These are phyloP conservation scores for Xylariales sp. DNA, from an alignment of 2,329 filamentous ascomycete species.

Conservation along the genomic window DNA sequence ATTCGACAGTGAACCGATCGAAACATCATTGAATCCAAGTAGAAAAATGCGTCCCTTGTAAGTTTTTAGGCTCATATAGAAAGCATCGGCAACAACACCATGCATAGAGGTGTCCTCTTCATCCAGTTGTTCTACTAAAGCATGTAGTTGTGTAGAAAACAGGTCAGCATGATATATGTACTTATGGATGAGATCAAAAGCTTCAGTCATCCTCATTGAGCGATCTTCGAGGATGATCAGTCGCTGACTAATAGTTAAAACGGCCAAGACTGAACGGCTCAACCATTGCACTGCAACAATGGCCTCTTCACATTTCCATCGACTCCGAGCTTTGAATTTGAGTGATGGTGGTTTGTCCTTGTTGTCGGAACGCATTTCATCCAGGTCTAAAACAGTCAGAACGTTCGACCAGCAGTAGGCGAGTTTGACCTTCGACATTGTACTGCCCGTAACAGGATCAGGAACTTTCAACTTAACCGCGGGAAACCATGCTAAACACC, in stretches of 20 bases:
- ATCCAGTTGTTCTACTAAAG: slow-evolving; percentile 86
- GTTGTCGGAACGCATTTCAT: slow-evolving; percentile 75
- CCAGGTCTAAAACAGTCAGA: slow-evolving; percentile 90
- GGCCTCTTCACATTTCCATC: slow-evolving; percentile 94
- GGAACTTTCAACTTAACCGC: slow-evolving; percentile 89
- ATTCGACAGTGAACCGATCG: slow-evolving; percentile 91
- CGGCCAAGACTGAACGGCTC: slow-evolving; percentile 88
- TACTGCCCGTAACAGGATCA: slow-evolving; percentile 73
- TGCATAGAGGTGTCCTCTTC: slow-evolving; percentile 91
- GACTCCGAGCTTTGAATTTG: slow-evolving; percentile 82
- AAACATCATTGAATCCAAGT: slow-evolving; percentile 92
- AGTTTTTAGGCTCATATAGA: slow-evolving; percentile 95
- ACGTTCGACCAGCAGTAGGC: slow-evolving; percentile 99
- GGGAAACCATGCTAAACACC: slow-evolving; percentile 96
- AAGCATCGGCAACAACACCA: slow-evolving; percentile 95
- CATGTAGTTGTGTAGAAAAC: slow-evolving; percentile 87
- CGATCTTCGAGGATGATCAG: slow-evolving; percentile 92
- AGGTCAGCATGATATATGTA: slow-evolving; percentile 92
- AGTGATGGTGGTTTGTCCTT: slow-evolving; percentile 82
- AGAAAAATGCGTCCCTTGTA: slow-evolving; percentile 96
- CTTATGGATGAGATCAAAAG: slow-evolving; percentile 90
- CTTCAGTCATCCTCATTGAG: slow-evolving; percentile 90
- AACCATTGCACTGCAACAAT: slow-evolving; percentile 98
- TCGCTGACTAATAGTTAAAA: slow-evolving; percentile 93
- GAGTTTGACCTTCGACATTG: slow-evolving; percentile 83